Evolutionary conservation across 169 alveolate genomes (phyloP).

Genomic region (Cryptosporidium xiaoi): DNA sequence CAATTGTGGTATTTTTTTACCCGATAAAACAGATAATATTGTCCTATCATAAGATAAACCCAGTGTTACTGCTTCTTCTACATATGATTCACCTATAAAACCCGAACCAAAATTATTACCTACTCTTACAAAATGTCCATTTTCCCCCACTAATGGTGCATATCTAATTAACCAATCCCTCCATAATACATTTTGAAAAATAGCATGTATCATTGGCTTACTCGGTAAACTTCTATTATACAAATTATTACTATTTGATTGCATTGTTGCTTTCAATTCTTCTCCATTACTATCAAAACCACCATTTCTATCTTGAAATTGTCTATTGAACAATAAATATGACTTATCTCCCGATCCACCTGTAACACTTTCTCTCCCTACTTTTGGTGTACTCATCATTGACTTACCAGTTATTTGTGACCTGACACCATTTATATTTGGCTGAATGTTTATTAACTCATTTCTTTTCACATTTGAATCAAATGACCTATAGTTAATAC

Average conservation of each 20-base stretch:
- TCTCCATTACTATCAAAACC: not conserved
- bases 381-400: conserved; percentile 46
- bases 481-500: not conserved
- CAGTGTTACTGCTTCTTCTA: conserved; percentile 64
- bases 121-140: conserved; percentile 61
- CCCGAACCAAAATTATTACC: conserved; percentile 51
- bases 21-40: conserved; percentile 49
- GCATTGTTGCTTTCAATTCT: not conserved
- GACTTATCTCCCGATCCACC: conserved; percentile 65
- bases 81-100: conserved; percentile 67
- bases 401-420: conserved; percentile 69
- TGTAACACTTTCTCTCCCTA: conserved; percentile 44
- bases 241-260: not conserved
- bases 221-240: conserved; percentile 66
- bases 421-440: conserved; percentile 38
- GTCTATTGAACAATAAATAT: conserved; percentile 44
- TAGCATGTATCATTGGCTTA: conserved; percentile 24
- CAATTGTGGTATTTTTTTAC: conserved; percentile 33
- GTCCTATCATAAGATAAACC: conserved; percentile 63
- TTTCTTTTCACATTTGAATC: not conserved
- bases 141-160: conserved; percentile 62
- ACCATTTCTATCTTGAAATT: conserved; percentile 7
- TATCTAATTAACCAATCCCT: conserved; percentile 74
- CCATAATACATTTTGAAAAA: conserved; percentile 63
- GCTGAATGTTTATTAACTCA: conserved; percentile 2